A percentile compares a stretch with the other conserved stretches of the same genome.
Conservation (phyloP, 352 stramenopile genomes). For the Hyphochytrium catenoides region DNA sequence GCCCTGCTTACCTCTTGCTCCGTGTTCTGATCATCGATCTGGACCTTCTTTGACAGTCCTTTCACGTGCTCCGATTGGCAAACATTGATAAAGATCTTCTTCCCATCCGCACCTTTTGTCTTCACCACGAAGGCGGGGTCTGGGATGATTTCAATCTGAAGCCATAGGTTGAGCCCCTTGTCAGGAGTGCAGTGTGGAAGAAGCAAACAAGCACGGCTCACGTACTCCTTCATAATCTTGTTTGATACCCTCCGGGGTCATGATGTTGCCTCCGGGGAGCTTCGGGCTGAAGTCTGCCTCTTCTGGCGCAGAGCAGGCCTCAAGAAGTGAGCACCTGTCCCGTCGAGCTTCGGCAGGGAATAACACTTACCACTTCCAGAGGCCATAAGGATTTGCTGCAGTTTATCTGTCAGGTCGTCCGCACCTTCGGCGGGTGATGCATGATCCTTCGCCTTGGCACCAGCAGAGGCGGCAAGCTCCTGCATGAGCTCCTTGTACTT, state of each 20-base stretch:
- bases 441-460: neutral
- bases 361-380: conserved; percentile 25
- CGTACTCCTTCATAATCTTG: conserved; percentile 28
- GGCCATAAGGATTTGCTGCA: conserved; percentile 15
- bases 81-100: conserved; percentile 53
- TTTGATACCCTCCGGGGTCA: conserved; percentile 25
- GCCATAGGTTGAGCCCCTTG: neutral
- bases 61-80: conserved; percentile 37
- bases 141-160: conserved; percentile 32
- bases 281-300: conserved; percentile 32
- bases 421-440: conserved; percentile 3
- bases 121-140: conserved; percentile 49
- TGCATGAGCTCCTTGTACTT: conserved; percentile 30
- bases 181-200: neutral
- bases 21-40: conserved; percentile 35
- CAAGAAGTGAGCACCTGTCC: neutral
- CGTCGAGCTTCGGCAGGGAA: neutral
- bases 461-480: conserved; percentile 12
- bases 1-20: conserved; percentile 42
- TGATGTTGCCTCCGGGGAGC: conserved; percentile 43
- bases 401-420: conserved; percentile 4
- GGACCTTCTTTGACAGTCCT: conserved; percentile 42
- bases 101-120: conserved; percentile 23
- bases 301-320: conserved; percentile 5
- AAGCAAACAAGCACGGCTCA: neutral